Base-by-base conservation (phyloP, 2,329 filamentous ascomycete species). In the Pyrenophora seminiperda region DNA sequence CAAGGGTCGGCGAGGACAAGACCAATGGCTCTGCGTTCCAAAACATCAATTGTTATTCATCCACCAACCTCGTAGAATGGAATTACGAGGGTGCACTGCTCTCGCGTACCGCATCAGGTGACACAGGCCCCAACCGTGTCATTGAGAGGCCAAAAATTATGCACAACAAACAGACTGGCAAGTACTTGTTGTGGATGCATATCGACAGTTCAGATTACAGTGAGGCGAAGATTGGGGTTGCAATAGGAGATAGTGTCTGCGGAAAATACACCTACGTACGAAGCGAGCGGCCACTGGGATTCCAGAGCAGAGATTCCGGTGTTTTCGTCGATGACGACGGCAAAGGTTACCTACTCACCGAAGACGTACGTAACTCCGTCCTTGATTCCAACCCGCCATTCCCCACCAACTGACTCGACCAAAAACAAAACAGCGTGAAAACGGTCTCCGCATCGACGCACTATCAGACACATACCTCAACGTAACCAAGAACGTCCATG, bases 121-220 rank as follows among this genome's bases (percentile, higher is more conserved):
- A 88, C 52, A 75, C 87, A 0, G 85, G 84, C 0, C 83, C 83
- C 0, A 78, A 78, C 53, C 79, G 85, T 2, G 78, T 89, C 9
- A 81, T 89, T 2, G 86, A 89, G 68, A 74, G 86, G 15, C 86
- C 86, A 2, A 88, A 89, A 70, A 80, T 89, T 3, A 79, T 89
- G 4, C 87, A 83, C 73, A 89, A 89, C 56, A 81, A 83, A 11
- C 72, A 74, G n/a, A 88, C 85, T 0, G 61, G 68, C 5, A 83
- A 84, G 56, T 89, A 85, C 67, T 85, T 89, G n/a, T 73, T 89
- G 67, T 88, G 83, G 76, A 77, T 88, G 76, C 86, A 89, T 63
- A 86, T 88, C 40, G 86, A 89, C 62, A 79, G 74, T 47, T 75
- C 75, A 22, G 78, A 77, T 62, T 89, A 89, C 58, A 77, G 76